Conservation (phyloP, 345 rosid species). For the Brassica napus region DNA sequence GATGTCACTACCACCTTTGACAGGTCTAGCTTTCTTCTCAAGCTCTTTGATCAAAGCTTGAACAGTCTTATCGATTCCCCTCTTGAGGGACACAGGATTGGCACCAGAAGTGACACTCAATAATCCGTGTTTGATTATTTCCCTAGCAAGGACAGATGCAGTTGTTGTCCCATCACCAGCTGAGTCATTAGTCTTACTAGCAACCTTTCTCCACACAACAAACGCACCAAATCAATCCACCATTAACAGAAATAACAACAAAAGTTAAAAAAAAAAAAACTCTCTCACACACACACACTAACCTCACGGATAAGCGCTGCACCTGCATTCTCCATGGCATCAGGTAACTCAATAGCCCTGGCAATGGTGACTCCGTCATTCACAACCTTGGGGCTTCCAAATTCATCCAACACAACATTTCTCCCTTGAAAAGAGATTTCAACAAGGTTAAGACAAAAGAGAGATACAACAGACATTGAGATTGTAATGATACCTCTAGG, state of each 20-base stretch:
- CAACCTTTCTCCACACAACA: conserved; percentile 57
- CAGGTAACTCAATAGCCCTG: conserved; percentile 80
- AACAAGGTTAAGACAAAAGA: background rate
- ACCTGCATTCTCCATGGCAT: conserved; percentile 98
- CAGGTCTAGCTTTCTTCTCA: conserved; percentile 83
- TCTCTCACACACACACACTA: conserved; percentile 30
- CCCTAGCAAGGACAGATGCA: conserved; percentile 90
- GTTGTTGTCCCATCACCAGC: conserved; percentile 99
- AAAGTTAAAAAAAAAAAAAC: background rate
- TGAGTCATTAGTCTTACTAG: conserved; percentile 95
- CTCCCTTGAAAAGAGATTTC: conserved; percentile 55
- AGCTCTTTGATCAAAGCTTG: conserved; percentile 72
- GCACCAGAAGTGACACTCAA: conserved; percentile 94
- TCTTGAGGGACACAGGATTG: conserved; percentile 85
- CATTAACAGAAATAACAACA: background rate
- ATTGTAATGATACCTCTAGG: conserved; percentile 70
- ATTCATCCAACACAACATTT: conserved; percentile 94
- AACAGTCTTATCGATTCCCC: conserved; percentile 89
- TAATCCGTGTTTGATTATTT: conserved; percentile 82
- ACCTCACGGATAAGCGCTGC: conserved; percentile 99
- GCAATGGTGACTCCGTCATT: conserved; percentile 56
- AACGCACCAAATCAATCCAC: conserved; percentile 7
- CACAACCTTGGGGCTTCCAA: conserved; percentile 49
- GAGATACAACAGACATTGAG: background rate
- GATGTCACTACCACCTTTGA: conserved; percentile 86